phyloP scores from a whole-genome alignment of 306 rosid genomes.

The Malus domestica region DNA sequence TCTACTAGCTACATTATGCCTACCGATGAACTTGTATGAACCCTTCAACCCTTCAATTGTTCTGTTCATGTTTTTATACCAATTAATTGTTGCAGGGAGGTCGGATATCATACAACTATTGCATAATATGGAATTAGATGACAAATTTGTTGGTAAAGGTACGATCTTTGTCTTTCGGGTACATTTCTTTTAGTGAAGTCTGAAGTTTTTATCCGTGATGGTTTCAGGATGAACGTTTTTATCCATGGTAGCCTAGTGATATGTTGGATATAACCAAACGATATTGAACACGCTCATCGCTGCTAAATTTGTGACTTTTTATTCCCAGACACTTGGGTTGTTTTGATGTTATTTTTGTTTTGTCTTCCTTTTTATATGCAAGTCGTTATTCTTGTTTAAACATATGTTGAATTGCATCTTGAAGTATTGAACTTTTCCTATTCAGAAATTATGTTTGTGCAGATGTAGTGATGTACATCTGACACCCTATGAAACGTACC shows the following conservation, averaged over 20 bases:
- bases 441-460: neutral
- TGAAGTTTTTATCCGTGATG: neutral
- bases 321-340: neutral
- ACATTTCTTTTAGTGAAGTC: neutral
- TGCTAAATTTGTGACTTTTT: neutral
- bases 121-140: conserved; percentile 57
- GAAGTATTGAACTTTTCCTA: neutral
- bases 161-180: conserved; percentile 15
- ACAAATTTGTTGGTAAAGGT: conserved; percentile 61
- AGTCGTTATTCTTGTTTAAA: neutral
- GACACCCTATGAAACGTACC: neutral
- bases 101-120: conserved; percentile 5
- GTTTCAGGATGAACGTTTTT: neutral
- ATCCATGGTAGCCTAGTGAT: neutral
- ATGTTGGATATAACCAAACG: neutral
- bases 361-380: neutral
- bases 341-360: neutral
- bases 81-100: conserved; percentile 33
- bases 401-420: neutral
- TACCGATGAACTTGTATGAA: neutral
- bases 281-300: neutral
- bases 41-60: neutral
- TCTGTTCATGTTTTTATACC: neutral
- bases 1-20: conserved; percentile 27
- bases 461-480: neutral